These are phyloP conservation scores for Coprinellus micaceus DNA, from an alignment of 768 basidiomycete genomes.

Conservation along the genomic window DNA sequence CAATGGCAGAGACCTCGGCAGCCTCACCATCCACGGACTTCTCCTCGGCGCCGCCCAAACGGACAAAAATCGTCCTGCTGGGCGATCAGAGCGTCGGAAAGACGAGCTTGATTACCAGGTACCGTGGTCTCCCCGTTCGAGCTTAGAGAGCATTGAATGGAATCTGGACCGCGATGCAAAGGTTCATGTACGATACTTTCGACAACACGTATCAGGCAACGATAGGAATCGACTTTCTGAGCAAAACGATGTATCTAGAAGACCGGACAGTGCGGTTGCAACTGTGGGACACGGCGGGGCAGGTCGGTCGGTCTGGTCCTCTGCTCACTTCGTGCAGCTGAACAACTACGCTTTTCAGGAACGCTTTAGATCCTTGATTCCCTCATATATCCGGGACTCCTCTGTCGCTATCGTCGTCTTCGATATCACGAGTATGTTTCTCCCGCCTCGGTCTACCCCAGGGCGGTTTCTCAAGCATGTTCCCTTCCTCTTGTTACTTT, in stretches of 20 bases:
- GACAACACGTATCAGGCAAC: conserved; percentile 99
- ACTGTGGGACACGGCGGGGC: conserved; percentile 97
- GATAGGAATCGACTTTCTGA: conserved; percentile 98
- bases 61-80: conserved; percentile 93
- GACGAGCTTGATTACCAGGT: conserved; percentile 97
- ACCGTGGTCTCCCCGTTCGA: conserved; percentile 19
- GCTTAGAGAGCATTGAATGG: background rate
- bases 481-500: background rate
- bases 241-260: conserved; percentile 99
- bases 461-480: conserved; percentile 3
- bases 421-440: conserved; percentile 89
- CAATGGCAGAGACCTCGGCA: conserved; percentile 38
- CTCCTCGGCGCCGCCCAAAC: conserved; percentile 85
- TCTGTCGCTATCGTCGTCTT: conserved; percentile 98
- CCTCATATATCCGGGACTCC: conserved; percentile 97
- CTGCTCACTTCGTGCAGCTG: background rate
- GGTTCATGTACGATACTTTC: conserved; percentile 99
- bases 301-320: conserved; percentile 43
- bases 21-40: conserved; percentile 77
- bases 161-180: conserved; percentile 21
- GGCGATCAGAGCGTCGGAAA: conserved; percentile 99
- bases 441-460: background rate
- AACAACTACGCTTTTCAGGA: conserved; percentile 50
- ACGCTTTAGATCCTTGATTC: conserved; percentile 95
- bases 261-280: conserved; percentile 97